Evolutionary conservation across 2,329 filamentous ascomycete species (phyloP), one percentile per base, ranked within the genome.

Genomic region (Thermothelomyces thermophilus): DNA sequence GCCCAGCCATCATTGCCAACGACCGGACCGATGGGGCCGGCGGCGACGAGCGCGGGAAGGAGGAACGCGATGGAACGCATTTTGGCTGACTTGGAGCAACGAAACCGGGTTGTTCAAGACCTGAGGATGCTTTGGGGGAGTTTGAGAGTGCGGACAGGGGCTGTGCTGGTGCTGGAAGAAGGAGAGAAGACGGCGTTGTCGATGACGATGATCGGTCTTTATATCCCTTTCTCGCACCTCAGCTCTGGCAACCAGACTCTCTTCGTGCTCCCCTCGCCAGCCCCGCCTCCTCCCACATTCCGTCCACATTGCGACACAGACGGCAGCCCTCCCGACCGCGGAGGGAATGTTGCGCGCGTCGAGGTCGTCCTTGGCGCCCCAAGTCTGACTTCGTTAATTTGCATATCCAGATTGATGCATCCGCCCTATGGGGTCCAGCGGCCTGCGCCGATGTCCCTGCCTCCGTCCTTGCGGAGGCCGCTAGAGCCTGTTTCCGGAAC

Each of bases 61-160:
- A 70, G 58, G 48, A 68, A 56, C 41, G 67, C 47, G 58, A 63
- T 57, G 51, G 59, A 65, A 57, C 65, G 65, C 70, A 72, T 72
- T 54, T 55, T 70, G 64, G 49, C 31, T 50, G 43, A 36, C 9
- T 46, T 48, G 42, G 22, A n/a, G 33, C 48, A 42, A 36, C 20
- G 42, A 46, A 44, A 50, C 34, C 22, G 48, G 13, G 45, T 37
- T 52, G 34, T 43, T n/a, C n/a, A n/a, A 52, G 48, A 49, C 45
- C 50, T 44, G 31, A 34, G 43, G 40, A 46, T 41, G n/a, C 11
- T 34, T 46, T 37, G 24, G 41, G 48, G 36, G 42, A 33, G 48
- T 31, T 41, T 35, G 44, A 41, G 43, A 30, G 48, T n/a, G 40
- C 46, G 31, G 48, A 48, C 48, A 46, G 50, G 46, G 50, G 50